A percentile compares a stretch with the other conserved stretches of the same genome.
phyloP scores from a whole-genome alignment of 768 basidiomycete genomes.

The Amylocystis lapponica region DNA sequence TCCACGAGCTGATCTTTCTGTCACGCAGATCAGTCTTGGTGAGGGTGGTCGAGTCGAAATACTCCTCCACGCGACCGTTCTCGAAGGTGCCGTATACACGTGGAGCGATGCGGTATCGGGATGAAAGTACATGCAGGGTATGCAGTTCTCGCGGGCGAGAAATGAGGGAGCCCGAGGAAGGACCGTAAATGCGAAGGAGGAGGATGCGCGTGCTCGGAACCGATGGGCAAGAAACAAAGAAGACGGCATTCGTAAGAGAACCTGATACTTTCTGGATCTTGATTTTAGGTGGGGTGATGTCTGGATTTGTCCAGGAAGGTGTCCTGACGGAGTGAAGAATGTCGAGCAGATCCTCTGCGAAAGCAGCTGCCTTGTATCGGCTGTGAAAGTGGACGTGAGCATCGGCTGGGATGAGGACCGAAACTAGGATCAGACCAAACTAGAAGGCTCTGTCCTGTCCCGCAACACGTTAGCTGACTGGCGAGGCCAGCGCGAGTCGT shows the following conservation, averaged over 20 bases:
- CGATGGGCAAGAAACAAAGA: slow-evolving; percentile 80
- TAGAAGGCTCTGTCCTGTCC: slow-evolving; percentile 19
- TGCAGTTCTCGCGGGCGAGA: slow-evolving; percentile 83
- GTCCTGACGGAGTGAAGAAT: slow-evolving; percentile 51
- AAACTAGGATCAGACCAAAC: slow-evolving; percentile 29
- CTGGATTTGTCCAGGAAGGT: slow-evolving; percentile 49
- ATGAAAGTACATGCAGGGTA: slow-evolving; percentile 85
- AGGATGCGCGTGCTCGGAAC: slow-evolving; percentile 52
- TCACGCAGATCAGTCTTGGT: slow-evolving; percentile 75
- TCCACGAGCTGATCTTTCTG: slow-evolving; percentile 71
- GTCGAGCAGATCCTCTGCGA: slow-evolving; percentile 50
- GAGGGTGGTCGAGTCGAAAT: slow-evolving; percentile 83
- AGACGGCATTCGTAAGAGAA: slow-evolving; percentile 92
- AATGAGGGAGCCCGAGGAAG: slow-evolving; percentile 81
- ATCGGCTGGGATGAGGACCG: slow-evolving; percentile 23
- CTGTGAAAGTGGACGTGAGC: slow-evolving; percentile 33
- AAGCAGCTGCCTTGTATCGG: slow-evolving; percentile 55
- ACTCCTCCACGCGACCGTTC: slow-evolving; percentile 95
- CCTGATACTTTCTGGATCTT: slow-evolving; percentile 81
- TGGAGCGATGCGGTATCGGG: slow-evolving; percentile 84
- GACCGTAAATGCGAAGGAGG: slow-evolving; percentile 88
- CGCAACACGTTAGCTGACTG: slow-evolving; percentile 15
- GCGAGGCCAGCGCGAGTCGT: slow-evolving; percentile 18
- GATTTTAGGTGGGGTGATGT: slow-evolving; percentile 43
- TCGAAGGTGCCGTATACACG: slow-evolving; percentile 91